Evolutionary conservation across 2,329 filamentous ascomycete genomes (phyloP).

Genomic region (Colletotrichum siamense): DNA sequence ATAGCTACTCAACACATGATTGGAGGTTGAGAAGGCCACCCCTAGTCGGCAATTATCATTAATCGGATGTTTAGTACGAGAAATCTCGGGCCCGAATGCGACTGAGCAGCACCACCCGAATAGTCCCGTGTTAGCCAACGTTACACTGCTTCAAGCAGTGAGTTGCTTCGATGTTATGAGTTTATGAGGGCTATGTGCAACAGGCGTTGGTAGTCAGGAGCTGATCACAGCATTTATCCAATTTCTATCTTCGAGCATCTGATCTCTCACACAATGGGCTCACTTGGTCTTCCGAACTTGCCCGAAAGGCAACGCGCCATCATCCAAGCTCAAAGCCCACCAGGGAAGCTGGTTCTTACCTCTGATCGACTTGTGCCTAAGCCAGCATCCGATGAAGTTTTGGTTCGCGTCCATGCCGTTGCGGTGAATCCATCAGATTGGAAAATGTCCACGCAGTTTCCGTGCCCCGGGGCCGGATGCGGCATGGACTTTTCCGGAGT

Average conservation of each 20-base stretch:
- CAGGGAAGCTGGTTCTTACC: neutral
- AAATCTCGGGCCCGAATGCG: neutral
- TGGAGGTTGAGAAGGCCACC: neutral
- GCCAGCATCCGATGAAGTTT: conserved; percentile 1
- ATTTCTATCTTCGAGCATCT: neutral
- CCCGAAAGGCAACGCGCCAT: neutral
- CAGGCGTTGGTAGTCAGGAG: neutral
- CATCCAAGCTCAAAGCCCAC: neutral
- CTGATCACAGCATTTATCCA: neutral
- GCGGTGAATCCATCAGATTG: conserved; percentile 40
- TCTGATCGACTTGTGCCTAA: neutral
- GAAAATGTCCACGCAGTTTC: conserved; percentile 34
- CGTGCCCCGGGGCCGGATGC: conserved; percentile 30
- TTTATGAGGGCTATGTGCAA: neutral
- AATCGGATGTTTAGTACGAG: neutral
- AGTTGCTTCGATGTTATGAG: neutral
- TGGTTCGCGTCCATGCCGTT: conserved; percentile 32
- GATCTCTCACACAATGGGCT: neutral
- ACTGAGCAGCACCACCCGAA: neutral
- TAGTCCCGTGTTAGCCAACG: neutral
- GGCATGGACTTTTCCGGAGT: conserved; percentile 40
- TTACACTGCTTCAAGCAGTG: neutral
- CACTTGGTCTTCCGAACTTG: neutral
- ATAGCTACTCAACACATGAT: neutral
- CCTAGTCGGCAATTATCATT: neutral